Conservation (phyloP, 2,329 filamentous ascomycete species). For the Microcyclosporella mali region DNA sequence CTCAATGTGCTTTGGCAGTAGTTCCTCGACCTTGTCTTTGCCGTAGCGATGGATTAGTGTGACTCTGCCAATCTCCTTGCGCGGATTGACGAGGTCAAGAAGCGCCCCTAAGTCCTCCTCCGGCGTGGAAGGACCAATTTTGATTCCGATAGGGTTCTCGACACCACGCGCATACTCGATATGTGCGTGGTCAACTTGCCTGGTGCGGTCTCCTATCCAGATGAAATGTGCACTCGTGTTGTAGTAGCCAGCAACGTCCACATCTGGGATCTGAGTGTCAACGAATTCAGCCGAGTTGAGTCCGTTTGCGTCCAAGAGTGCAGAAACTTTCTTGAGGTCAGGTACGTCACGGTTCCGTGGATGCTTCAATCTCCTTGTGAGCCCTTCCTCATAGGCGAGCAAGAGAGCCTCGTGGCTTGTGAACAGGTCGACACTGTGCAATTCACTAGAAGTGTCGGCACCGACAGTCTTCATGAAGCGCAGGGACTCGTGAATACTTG, state of each 20-base stretch:
- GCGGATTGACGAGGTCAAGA: constrained; percentile 79
- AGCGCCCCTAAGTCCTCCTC: constrained; percentile 68
- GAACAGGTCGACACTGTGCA: constrained; percentile 90
- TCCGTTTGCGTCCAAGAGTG: background rate
- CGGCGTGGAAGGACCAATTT: constrained; percentile 83
- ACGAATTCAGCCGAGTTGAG: background rate
- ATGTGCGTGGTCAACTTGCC: constrained; percentile 87
- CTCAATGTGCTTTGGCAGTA: constrained; percentile 79
- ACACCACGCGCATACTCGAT: constrained; percentile 97
- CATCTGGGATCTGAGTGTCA: background rate
- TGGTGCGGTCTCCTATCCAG: constrained; percentile 95
- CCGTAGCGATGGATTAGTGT: constrained; percentile 96
- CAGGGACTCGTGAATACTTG: constrained; percentile 72
- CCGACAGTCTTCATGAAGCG: constrained; percentile 93
- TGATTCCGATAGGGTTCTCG: constrained; percentile 92
- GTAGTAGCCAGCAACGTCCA: constrained; percentile 62
- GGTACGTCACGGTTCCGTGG: constrained; percentile 44
- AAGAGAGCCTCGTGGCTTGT: constrained; percentile 92
- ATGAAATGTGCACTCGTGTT: constrained; percentile 95
- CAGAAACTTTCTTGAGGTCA: background rate
- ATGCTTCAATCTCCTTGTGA: constrained; percentile 70
- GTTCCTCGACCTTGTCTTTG: constrained; percentile 63
- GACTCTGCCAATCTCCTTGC: constrained; percentile 78
- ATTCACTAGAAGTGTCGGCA: constrained; percentile 73
- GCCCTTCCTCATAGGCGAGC: constrained; percentile 84